These are phyloP conservation scores for Hydrangea macrophylla DNA, from an alignment of 148 eudicot species.

Conservation along the genomic window DNA sequence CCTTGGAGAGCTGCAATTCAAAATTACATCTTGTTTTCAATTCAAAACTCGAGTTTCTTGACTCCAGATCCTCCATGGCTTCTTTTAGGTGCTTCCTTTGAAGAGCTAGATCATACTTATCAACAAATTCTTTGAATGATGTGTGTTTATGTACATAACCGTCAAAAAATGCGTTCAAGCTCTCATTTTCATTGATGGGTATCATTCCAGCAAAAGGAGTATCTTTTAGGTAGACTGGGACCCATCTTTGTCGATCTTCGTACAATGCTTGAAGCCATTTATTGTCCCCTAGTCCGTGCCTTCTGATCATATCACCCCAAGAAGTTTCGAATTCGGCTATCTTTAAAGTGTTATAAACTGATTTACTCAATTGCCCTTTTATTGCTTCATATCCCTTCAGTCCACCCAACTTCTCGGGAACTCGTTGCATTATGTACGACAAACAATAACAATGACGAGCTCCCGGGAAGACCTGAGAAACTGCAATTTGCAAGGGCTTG, in stretches of 20 bases:
- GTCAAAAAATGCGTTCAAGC: conserved; percentile 26
- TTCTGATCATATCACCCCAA: conserved; percentile 32
- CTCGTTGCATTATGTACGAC: conserved; percentile 31
- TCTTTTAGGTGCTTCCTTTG: conserved; percentile 32
- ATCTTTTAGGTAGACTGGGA: conserved; percentile 34
- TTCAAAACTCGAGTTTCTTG: conserved; percentile 27
- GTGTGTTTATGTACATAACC: conserved; percentile 42
- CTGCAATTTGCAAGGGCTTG: conserved; percentile 24
- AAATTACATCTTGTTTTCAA: conserved; percentile 32
- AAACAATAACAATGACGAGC: conserved; percentile 37
- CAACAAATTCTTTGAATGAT: conserved; percentile 34
- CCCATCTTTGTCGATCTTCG: conserved; percentile 37
- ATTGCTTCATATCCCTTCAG: conserved; percentile 30
- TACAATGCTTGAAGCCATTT: conserved; percentile 39
- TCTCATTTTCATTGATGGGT: conserved; percentile 25
- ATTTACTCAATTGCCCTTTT: conserved; percentile 23
- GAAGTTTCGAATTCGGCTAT: conserved; percentile 35
- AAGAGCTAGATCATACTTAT: conserved; percentile 32
- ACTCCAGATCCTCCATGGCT: conserved; percentile 33
- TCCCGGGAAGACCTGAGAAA: conserved; percentile 32
- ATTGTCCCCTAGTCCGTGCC: conserved; percentile 24
- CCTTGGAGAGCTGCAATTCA: conserved; percentile 33
- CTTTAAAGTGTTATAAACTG: conserved; percentile 33
- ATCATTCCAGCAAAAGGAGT: conserved; percentile 30
- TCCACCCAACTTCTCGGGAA: conserved; percentile 41